phyloP scores from a whole-genome alignment of 148 eudicot genomes.

The Heliamphora exappendiculata region DNA sequence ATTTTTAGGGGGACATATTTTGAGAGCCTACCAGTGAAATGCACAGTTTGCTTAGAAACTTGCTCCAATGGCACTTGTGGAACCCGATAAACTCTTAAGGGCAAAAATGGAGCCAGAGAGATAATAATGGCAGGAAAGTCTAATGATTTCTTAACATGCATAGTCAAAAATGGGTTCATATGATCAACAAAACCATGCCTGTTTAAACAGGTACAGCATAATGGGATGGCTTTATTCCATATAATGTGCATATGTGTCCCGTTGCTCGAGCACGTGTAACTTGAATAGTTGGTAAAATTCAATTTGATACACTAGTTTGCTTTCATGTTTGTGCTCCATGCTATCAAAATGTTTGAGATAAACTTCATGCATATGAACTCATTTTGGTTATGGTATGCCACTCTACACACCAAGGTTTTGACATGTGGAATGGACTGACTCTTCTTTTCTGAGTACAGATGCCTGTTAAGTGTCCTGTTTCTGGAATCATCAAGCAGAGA shows the following conservation, averaged over 20 bases:
- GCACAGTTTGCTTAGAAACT: background rate
- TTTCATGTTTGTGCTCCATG: background rate
- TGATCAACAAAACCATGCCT: background rate
- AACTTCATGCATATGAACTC: background rate
- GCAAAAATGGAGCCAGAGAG: too few relatives aligned
- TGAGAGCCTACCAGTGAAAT: too few relatives aligned
- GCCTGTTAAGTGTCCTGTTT: constrained; percentile 75
- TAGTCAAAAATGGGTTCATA: background rate
- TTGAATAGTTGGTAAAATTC: background rate
- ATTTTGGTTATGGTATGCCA: background rate
- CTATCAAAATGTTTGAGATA: background rate
- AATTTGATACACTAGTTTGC: background rate
- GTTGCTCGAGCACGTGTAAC: background rate
- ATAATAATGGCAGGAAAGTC: too few relatives aligned
- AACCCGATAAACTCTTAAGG: too few relatives aligned
- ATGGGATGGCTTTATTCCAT: background rate
- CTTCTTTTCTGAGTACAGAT: constrained; percentile 34
- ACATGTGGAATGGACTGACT: background rate
- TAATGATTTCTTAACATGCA: too few relatives aligned
- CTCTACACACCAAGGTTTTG: background rate
- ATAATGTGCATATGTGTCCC: background rate
- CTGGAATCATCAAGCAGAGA: constrained; percentile 62
- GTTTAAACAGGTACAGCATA: background rate
- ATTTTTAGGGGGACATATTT: too few relatives aligned
- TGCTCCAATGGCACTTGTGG: background rate